Conservation (phyloP, 345 rosid species). For the Adansonia digitata region DNA sequence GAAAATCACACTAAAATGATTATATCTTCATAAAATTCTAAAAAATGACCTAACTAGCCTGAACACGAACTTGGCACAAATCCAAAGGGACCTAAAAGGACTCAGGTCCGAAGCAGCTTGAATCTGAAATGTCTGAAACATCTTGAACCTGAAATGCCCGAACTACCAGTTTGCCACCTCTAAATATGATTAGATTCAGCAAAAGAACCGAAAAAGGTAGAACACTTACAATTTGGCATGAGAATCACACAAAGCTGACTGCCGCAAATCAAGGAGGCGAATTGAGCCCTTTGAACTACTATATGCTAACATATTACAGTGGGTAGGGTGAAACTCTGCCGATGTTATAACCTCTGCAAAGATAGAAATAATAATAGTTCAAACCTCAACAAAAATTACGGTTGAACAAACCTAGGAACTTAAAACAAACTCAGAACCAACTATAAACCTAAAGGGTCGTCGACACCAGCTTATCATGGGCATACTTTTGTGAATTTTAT, state of each 20-base stretch:
- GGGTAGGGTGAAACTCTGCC: constrained; percentile 96
- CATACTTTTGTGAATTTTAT: neutral
- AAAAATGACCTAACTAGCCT: neutral
- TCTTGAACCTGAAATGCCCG: neutral
- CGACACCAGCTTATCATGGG: neutral
- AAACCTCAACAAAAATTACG: neutral
- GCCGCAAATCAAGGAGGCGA: constrained; percentile 94
- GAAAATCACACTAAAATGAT: neutral
- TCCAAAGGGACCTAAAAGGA: neutral
- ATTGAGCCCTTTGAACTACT: constrained; percentile 99
- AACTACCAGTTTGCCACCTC: neutral
- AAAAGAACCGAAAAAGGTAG: neutral
- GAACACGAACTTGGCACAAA: neutral
- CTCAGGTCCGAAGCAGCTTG: neutral
- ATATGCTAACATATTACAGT: constrained; percentile 89
- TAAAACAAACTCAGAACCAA: constrained; percentile 2
- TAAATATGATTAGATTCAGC: neutral
- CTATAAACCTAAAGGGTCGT: neutral
- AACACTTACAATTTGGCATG: constrained; percentile 83
- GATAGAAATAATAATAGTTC: constrained; percentile 9
- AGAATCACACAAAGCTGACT: constrained; percentile 92
- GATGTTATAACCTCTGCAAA: constrained; percentile 97
- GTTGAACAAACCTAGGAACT: neutral
- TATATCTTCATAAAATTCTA: neutral
- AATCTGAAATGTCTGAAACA: neutral